Evolutionary conservation across 2,329 filamentous ascomycete genomes (phyloP).

Genomic region (Tolypocladium pustulatum): DNA sequence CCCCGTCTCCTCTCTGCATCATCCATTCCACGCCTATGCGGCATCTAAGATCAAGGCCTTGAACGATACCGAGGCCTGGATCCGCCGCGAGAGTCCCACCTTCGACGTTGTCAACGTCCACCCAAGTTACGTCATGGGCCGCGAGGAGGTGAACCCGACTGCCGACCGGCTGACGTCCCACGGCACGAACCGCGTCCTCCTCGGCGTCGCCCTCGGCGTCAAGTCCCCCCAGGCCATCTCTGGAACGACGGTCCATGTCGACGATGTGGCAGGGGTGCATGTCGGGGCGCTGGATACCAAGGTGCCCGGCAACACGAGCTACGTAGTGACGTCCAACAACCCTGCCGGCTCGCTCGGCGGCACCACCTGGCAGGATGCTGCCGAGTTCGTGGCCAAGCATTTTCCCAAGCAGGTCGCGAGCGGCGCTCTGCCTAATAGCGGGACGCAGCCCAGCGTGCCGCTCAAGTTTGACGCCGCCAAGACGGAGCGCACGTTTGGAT

Average conservation of each 20-base stretch:
- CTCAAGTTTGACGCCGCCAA: constrained; percentile 14
- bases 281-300: constrained; percentile 21
- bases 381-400: constrained; percentile 4
- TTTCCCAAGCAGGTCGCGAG: constrained; percentile 3
- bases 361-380: not conserved
- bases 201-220: constrained; percentile 22
- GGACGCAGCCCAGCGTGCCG: not conserved
- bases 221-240: constrained; percentile 10
- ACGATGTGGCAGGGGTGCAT: constrained; percentile 27
- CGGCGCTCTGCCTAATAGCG: constrained; percentile 5
- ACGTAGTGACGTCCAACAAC: constrained; percentile 1
- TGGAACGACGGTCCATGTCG: constrained; percentile 23
- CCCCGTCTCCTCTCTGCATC: constrained; percentile 5
- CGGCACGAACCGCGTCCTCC: constrained; percentile 22
- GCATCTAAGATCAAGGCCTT: constrained; percentile 24
- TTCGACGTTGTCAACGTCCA: constrained; percentile 26
- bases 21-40: constrained; percentile 21
- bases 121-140: constrained; percentile 25
- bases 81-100: constrained; percentile 17
- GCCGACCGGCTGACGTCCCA: constrained; percentile 14
- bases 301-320: constrained; percentile 15
- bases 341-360: not conserved
- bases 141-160: constrained; percentile 20
- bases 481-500: constrained; percentile 20
- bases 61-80: constrained; percentile 20